Conservation (phyloP, 805 yeast genomes). For the Millerago galiae region DNA sequence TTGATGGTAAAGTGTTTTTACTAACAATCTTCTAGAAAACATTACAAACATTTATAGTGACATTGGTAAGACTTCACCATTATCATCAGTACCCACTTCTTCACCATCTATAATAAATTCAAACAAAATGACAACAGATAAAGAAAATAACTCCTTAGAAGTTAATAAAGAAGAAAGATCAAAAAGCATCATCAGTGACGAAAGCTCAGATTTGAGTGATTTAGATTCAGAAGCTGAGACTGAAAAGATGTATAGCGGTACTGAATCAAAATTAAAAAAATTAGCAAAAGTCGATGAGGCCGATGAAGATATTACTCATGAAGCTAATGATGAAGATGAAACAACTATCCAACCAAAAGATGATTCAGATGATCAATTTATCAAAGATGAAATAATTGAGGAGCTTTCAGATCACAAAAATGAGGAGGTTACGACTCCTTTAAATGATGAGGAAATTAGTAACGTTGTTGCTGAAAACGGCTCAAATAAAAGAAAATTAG, state of each 20-base stretch:
- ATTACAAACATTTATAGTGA: slow-evolving; percentile 12
- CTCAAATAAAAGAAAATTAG: slow-evolving; percentile 10
- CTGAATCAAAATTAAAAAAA: slow-evolving; percentile 34
- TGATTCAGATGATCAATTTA: slow-evolving; percentile 17
- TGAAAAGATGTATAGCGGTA: slow-evolving; percentile 62
- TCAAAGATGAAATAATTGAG: slow-evolving; percentile 19
- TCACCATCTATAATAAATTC: slow-evolving; percentile 16
- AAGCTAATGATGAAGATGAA: slow-evolving; percentile 16
- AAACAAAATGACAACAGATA: slow-evolving; percentile 4
- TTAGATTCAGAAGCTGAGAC: slow-evolving; percentile 86
- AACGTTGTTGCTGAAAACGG: slow-evolving; percentile 11
- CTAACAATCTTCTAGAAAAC: slow-evolving; percentile 1
- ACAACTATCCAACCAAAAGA: slow-evolving; percentile 9
- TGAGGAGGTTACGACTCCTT: slow-evolving; percentile 15
- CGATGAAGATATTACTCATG: slow-evolving; percentile 15
- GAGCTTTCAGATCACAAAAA: slow-evolving; percentile 17
- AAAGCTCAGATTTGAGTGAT: slow-evolving; percentile 45
- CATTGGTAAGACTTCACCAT: slow-evolving; percentile 23
- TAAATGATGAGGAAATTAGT: slow-evolving; percentile 19
- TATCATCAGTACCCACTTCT: slow-evolving; percentile 22
- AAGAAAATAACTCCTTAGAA: background rate
- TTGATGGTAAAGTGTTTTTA: background rate
- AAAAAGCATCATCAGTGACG: slow-evolving; percentile 21
- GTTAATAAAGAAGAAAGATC: slow-evolving; percentile 9
- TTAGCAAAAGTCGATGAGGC: slow-evolving; percentile 26